These are phyloP conservation scores for Fusarium nodosum DNA, from an alignment of 2,329 filamentous ascomycete genomes.

Conservation along the genomic window DNA sequence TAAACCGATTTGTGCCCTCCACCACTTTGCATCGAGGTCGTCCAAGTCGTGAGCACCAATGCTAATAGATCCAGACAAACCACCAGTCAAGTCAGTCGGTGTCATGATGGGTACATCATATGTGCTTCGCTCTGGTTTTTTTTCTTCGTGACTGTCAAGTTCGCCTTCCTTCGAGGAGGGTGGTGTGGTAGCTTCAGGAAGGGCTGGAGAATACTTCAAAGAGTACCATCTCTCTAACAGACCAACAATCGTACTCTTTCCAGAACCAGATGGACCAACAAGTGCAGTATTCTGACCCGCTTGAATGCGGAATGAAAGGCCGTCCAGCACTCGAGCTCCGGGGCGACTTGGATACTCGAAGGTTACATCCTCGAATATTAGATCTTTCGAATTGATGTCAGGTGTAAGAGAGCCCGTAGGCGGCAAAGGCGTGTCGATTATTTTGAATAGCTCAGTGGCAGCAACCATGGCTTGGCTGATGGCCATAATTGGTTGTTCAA, in stretches of 20 bases:
- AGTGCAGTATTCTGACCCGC: slow-evolving; percentile 75
- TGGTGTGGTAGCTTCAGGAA: slow-evolving; percentile 12
- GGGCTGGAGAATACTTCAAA: slow-evolving; percentile 10
- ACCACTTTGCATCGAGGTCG: slow-evolving; percentile 31
- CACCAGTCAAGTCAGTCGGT: not conserved
- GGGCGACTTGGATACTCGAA: slow-evolving; percentile 41
- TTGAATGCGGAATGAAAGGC: slow-evolving; percentile 66
- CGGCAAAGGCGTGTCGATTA: slow-evolving; percentile 46
- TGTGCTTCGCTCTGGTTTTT: slow-evolving; percentile 36
- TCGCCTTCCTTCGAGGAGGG: not conserved
- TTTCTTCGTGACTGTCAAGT: not conserved
- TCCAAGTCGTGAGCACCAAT: slow-evolving; percentile 25
- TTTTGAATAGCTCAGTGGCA: slow-evolving; percentile 46
- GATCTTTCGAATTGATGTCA: slow-evolving; percentile 51
- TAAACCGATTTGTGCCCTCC: slow-evolving; percentile 45
- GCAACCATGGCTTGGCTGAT: slow-evolving; percentile 49
- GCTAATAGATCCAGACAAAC: slow-evolving; percentile 16
- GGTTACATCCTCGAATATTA: slow-evolving; percentile 60
- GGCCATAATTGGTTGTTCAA: slow-evolving; percentile 57
- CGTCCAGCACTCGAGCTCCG: slow-evolving; percentile 52
- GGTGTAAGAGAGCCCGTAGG: slow-evolving; percentile 41
- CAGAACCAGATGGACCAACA: slow-evolving; percentile 75
- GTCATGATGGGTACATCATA: not conserved
- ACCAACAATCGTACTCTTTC: slow-evolving; percentile 77
- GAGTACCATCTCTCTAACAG: slow-evolving; percentile 76